phyloP scores from a whole-genome alignment of 176 grass and related monocot species.

The Otatea glauca region DNA sequence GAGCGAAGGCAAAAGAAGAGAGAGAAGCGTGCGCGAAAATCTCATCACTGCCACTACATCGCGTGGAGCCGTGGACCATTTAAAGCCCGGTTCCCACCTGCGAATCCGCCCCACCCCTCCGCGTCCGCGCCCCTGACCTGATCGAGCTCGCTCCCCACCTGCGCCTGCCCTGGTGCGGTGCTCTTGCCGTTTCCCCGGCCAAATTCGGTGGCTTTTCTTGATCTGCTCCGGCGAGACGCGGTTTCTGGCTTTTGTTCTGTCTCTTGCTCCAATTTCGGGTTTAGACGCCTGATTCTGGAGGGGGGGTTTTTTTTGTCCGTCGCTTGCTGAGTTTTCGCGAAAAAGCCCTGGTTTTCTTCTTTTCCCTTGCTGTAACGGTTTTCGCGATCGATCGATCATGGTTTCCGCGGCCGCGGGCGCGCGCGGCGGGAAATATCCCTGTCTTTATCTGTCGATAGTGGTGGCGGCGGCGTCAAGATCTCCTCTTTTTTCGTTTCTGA shows the following conservation, averaged over 20 bases:
- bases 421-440: neutral
- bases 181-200: slow-evolving; percentile 2
- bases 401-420: neutral
- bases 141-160: neutral
- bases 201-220: neutral
- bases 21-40: slow-evolving; percentile 31
- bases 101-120: neutral
- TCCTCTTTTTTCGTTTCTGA: neutral
- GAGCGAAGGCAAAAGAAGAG: neutral
- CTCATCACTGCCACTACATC: slow-evolving; percentile 25
- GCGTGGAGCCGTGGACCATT: slow-evolving; percentile 31
- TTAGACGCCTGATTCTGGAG: neutral
- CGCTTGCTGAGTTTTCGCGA: neutral
- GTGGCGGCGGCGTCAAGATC: slow-evolving; percentile 1
- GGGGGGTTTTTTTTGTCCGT: slow-evolving; percentile 13
- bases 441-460: slow-evolving; percentile 22
- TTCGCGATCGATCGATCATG: slow-evolving; percentile 52
- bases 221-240: slow-evolving; percentile 21
- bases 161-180: too few species aligned
- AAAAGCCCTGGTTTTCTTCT: slow-evolving; percentile 12
- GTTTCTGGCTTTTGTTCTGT: neutral
- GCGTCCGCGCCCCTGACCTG: neutral
- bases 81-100: slow-evolving; percentile 42
- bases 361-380: slow-evolving; percentile 18
- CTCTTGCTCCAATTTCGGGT: neutral